Evolutionary conservation across 1,284 basidiomycete species (phyloP).

Genomic region (Cerrena zonata): DNA sequence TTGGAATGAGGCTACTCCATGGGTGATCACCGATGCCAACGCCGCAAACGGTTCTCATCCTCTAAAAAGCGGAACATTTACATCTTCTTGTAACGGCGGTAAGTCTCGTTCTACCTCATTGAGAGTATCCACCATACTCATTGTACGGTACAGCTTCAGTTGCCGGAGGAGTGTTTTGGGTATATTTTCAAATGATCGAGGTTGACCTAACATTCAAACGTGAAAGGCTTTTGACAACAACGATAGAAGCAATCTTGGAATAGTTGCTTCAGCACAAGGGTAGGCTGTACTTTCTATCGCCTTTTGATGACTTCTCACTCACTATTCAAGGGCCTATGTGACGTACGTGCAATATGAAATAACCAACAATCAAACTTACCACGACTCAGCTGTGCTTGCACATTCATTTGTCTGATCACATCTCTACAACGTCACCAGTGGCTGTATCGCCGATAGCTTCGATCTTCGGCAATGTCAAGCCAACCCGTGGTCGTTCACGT

Average conservation of each 20-base stretch:
- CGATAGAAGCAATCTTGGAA: too few relatives aligned
- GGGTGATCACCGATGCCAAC: slow-evolving; percentile 1
- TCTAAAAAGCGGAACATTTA: slow-evolving; percentile 1
- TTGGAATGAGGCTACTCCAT: not conserved
- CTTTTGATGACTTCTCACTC: not conserved
- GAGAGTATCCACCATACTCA: too few relatives aligned
- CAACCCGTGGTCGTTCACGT: not conserved
- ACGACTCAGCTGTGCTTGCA: slow-evolving; percentile 7
- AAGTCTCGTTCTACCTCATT: not conserved
- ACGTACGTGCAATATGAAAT: slow-evolving; percentile 7
- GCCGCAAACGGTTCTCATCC: not conserved
- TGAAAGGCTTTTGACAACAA: slow-evolving; percentile 1
- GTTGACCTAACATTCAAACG: not conserved
- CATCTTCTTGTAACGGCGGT: not conserved
- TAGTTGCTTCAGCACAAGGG: slow-evolving; percentile 1
- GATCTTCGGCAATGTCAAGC: not conserved
- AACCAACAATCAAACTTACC: slow-evolving; percentile 1
- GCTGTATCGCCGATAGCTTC: not conserved
- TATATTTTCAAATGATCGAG: not conserved
- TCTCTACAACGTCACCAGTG: slow-evolving; percentile 6
- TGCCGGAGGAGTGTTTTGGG: slow-evolving; percentile 8
- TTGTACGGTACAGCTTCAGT: not conserved
- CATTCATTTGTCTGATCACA: slow-evolving; percentile 2
- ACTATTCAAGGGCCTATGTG: slow-evolving; percentile 4
- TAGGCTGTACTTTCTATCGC: not conserved